Base-by-base conservation (phyloP, 352 stramenopile genomes). In the Pythium phragmitis region DNA sequence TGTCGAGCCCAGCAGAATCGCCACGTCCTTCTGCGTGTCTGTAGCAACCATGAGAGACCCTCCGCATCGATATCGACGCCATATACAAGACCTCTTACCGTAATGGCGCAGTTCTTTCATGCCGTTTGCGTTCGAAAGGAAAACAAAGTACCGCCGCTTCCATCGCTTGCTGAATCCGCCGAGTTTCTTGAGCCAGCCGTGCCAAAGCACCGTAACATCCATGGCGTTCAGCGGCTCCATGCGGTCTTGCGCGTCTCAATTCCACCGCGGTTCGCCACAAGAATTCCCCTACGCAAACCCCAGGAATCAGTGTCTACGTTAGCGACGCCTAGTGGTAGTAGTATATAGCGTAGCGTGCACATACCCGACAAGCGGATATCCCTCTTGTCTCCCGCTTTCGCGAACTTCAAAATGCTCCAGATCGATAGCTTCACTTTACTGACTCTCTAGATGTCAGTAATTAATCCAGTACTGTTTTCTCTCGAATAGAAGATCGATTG, bases 171-270 rank as follows among this genome's bases (percentile, higher is more conserved):
- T 92, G 63, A 93, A 93, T 54, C 85, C 76, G 16, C 85, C 85
- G 41, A 93, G 80, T 65, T 91, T 91, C 75, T 89, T 90, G 49
- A 93, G 77, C 85, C 85, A 93, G 59, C 85, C 85, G 50, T 91
- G 80, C 85, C 85, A 93, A 23, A 93, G 82, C 61, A 93, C 81
- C 2, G 79, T 86, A 47, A 88, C 76, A 34, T 83, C 76, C 21
- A 73, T 70, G 42, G 80, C 52, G 57, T 72, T 86, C 45, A 73
- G 30, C 52, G 46, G 41, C 49, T 72, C 65, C 65, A 72, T 72
- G 48, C 1, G 23, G 12, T 7, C 34, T 51, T 30, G 4, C 33
- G 34, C 2, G 26, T 30, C 26, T 30, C n/a, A 50, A 41, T 42
- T 47, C 34, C 5, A 5, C 4, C 7, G 14, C 46, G 26, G 43